Evolutionary conservation across 2,329 filamentous ascomycete species (phyloP).

Genomic region (Stagonosporopsis rhizophila): DNA sequence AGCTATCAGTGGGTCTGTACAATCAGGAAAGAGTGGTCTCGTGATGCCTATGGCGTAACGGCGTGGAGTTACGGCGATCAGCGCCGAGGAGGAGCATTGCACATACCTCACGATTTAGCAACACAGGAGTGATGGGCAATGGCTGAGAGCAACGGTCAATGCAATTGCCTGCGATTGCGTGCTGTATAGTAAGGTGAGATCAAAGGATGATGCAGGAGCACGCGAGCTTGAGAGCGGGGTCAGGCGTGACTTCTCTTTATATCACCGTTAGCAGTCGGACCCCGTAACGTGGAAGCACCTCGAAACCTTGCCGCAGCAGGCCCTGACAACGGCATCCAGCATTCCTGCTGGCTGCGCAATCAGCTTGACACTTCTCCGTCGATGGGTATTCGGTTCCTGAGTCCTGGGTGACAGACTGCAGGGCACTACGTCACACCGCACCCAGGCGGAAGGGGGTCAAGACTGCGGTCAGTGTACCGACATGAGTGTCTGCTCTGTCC

Average conservation of each 20-base stretch:
- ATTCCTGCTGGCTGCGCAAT: constrained; percentile 4
- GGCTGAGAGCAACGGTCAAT: not conserved
- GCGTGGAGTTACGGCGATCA: constrained; percentile 37
- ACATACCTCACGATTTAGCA: constrained; percentile 40
- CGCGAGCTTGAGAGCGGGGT: constrained; percentile 21
- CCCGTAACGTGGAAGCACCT: constrained; percentile 13
- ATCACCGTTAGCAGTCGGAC: constrained; percentile 13
- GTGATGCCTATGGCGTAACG: constrained; percentile 31
- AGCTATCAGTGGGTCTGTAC: constrained; percentile 35
- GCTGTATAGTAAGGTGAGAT: constrained; percentile 22
- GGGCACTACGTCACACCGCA: constrained; percentile 11
- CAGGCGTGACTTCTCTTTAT: constrained; percentile 19
- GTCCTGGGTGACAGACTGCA: not conserved
- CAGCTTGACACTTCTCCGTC: not conserved
- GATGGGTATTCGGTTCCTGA: constrained; percentile 4
- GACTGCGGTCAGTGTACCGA: not conserved
- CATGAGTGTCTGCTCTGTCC: not conserved
- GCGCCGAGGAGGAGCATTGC: constrained; percentile 6
- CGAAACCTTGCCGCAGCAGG: constrained; percentile 7
- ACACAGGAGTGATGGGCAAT: constrained; percentile 1
- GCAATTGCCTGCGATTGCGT: constrained; percentile 5
- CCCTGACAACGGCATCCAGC: constrained; percentile 6
- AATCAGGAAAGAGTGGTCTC: constrained; percentile 40
- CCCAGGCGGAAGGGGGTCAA: not conserved
- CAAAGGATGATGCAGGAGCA: constrained; percentile 23